Percentiles rank a stretch among this genome's conserved stretches.
Conservation (phyloP, 257 asterid species). For the Paulownia fortunei region DNA sequence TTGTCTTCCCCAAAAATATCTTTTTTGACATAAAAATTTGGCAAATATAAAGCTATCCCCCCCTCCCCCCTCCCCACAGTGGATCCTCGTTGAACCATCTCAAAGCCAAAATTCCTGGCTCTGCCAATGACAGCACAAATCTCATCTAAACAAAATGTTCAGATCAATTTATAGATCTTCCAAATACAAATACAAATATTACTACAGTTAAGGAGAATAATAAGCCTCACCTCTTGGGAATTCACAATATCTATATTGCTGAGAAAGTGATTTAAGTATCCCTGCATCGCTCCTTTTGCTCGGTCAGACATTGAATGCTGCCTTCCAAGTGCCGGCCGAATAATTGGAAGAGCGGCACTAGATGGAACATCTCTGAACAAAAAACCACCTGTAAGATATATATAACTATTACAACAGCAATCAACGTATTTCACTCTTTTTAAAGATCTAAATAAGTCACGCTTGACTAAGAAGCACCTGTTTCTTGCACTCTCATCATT, state of each 20-base stretch:
- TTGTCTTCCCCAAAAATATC: not conserved
- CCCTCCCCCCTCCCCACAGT: not conserved
- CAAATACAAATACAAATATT: conserved; percentile 21
- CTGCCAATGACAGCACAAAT: conserved; percentile 7
- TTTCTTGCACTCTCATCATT: conserved; percentile 71
- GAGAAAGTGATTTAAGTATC: conserved; percentile 91
- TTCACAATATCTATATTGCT: conserved; percentile 91
- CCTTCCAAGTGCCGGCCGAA: conserved; percentile 93
- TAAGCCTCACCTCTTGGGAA: conserved; percentile 75
- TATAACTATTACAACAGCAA: conserved; percentile 75
- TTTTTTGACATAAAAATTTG: not conserved
- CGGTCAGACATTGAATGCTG: conserved; percentile 89
- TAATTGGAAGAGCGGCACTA: conserved; percentile 91
- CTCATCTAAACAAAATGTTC: conserved; percentile 12
- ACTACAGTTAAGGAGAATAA: conserved; percentile 19
- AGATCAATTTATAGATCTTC: conserved; percentile 20
- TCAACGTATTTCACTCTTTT: conserved; percentile 44
- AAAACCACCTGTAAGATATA: conserved; percentile 94
- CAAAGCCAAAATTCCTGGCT: conserved; percentile 17
- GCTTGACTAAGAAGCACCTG: conserved; percentile 64
- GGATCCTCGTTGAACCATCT: not conserved
- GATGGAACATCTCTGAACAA: conserved; percentile 99
- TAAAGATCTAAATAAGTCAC: conserved; percentile 38
- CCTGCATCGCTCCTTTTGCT: conserved; percentile 95
- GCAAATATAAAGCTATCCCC: not conserved